A percentile compares a stretch with the other conserved stretches of the same genome.
phyloP scores from a whole-genome alignment of 257 asterid genomes.

The Petrea volubilis region DNA sequence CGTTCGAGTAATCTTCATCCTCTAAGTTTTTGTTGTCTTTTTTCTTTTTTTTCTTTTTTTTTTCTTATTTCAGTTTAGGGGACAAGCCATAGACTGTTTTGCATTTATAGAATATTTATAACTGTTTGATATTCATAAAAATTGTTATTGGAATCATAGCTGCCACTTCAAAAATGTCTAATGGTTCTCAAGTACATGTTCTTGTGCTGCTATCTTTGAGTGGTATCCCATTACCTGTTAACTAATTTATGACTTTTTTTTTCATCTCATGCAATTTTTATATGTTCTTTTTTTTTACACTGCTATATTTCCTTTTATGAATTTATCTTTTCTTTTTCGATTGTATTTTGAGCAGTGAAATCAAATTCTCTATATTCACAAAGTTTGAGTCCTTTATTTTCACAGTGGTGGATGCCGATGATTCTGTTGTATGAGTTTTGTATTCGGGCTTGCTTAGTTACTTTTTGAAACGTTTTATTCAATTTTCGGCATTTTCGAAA shows the following conservation, averaged over 20 bases:
- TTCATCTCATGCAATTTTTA: background rate
- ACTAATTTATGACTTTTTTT: background rate
- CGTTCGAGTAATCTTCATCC: slow-evolving; percentile 24
- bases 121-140: slow-evolving; percentile 34
- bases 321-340: no score
- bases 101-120: slow-evolving; percentile 53
- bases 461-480: no score
- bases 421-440: no score
- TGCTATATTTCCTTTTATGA: background rate
- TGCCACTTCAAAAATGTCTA: slow-evolving; percentile 7
- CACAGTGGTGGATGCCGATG: no score
- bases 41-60: background rate
- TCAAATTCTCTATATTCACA: no score
- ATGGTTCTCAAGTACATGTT: slow-evolving; percentile 17
- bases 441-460: no score
- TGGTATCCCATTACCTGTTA: background rate
- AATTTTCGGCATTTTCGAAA: no score
- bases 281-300: background rate
- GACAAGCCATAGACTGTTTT: slow-evolving; percentile 34
- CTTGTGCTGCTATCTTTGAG: background rate
- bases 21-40: background rate
- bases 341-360: no score
- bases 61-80: slow-evolving; percentile 32
- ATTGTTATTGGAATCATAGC: slow-evolving; percentile 26
- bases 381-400: no score